Conservation (phyloP, 2,329 filamentous ascomycete species). For the Colletotrichum caudatum region DNA sequence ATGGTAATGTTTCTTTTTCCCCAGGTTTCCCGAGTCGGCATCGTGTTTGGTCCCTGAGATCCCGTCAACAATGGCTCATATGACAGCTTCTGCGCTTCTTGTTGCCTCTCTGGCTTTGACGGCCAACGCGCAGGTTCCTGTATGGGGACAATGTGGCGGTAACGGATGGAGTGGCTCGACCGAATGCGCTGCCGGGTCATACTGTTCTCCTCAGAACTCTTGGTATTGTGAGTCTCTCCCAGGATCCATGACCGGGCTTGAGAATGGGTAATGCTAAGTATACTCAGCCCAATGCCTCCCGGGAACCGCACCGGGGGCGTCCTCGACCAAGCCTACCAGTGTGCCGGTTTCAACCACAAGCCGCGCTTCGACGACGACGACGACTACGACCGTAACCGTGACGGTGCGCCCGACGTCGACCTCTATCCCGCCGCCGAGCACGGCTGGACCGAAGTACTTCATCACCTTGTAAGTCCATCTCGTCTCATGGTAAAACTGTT, state of each 20-base stretch:
- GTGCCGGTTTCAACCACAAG: constrained; percentile 26
- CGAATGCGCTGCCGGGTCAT: constrained; percentile 56
- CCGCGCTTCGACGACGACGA: neutral
- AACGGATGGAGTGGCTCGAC: constrained; percentile 52
- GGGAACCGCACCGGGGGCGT: constrained; percentile 17
- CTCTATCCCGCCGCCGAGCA: constrained; percentile 7
- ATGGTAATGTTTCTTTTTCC: neutral
- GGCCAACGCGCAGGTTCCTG: constrained; percentile 31
- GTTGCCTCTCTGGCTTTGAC: constrained; percentile 9
- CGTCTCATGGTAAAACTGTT: neutral
- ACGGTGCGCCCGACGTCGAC: constrained; percentile 22
- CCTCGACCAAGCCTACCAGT: constrained; percentile 19
- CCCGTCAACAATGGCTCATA: constrained; percentile 26
- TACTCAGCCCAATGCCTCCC: constrained; percentile 30
- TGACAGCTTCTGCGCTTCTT: constrained; percentile 18
- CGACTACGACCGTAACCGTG: constrained; percentile 19
- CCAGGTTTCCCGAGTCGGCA: neutral
- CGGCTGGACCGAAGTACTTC: constrained; percentile 49
- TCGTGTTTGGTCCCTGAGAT: neutral
- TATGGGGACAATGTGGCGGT: constrained; percentile 58
- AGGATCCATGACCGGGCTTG: neutral
- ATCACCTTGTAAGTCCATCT: constrained; percentile 54
- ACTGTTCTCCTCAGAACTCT: constrained; percentile 51
- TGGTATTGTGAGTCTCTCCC: constrained; percentile 64
- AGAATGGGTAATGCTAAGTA: neutral